phyloP scores from a whole-genome alignment of 768 basidiomycete genomes.

The Podaxis sp. region DNA sequence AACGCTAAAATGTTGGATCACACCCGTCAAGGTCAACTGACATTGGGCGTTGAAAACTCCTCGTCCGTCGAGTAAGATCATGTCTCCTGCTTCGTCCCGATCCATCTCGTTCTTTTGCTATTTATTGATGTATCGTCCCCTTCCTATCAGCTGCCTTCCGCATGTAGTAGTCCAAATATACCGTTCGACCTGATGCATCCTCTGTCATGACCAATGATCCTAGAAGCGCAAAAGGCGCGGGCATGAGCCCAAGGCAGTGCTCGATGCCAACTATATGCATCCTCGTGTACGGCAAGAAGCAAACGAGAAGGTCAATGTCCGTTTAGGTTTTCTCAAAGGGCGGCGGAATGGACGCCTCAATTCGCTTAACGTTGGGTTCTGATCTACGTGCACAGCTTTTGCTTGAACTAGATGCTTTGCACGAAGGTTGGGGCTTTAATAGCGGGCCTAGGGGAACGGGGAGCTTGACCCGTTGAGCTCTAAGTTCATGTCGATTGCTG shows the following conservation, averaged over 20 bases:
- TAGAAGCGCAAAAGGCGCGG: neutral
- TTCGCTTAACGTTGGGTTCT: neutral
- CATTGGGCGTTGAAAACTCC: too few species aligned
- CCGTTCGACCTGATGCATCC: neutral
- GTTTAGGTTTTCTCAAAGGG: neutral
- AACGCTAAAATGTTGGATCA: too few species aligned
- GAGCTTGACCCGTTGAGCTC: neutral
- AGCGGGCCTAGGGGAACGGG: neutral
- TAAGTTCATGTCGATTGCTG: neutral
- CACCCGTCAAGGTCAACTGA: too few species aligned
- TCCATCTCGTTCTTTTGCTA: too few species aligned
- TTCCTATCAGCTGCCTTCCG: too few species aligned
- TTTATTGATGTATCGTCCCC: too few species aligned
- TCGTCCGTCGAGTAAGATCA: too few species aligned
- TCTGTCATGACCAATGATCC: neutral
- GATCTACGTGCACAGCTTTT: neutral
- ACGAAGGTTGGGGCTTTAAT: neutral
- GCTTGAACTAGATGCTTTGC: neutral
- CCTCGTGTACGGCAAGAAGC: neutral
- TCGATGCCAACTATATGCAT: neutral
- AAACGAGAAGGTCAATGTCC: neutral
- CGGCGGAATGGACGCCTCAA: neutral
- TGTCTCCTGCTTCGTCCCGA: too few species aligned
- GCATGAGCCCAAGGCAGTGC: neutral
- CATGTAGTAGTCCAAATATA: neutral